These are phyloP conservation scores for Periconia sp. DNA, from an alignment of 2,329 filamentous ascomycete genomes.

Conservation along the genomic window DNA sequence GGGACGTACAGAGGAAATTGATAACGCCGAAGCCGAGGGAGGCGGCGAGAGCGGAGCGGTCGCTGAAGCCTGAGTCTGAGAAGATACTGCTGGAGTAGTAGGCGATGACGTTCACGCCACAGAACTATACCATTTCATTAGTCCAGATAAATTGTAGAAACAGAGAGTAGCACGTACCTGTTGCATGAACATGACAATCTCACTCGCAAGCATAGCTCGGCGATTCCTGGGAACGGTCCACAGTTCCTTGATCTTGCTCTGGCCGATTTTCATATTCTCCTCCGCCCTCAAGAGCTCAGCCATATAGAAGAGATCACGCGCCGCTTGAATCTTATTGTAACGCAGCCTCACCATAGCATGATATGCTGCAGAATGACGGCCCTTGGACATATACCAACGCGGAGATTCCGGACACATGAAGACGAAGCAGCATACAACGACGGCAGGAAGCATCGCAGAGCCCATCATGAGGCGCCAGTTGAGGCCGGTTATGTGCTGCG, in stretches of 20 bases:
- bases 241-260: conserved; percentile 35
- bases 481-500: conserved; percentile 22
- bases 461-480: conserved; percentile 39
- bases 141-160: background rate
- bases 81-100: conserved; percentile 61
- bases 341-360: conserved; percentile 60
- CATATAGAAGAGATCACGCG: conserved; percentile 61
- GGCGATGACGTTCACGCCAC: conserved; percentile 36
- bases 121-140: conserved; percentile 17
- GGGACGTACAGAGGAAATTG: conserved; percentile 23
- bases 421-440: conserved; percentile 32
- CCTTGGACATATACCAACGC: conserved; percentile 33
- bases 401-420: conserved; percentile 33
- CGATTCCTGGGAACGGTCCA: conserved; percentile 35
- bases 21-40: conserved; percentile 36
- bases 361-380: conserved; percentile 27
- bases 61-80: conserved; percentile 54
- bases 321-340: conserved; percentile 58
- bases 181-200: conserved; percentile 44
- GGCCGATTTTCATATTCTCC: conserved; percentile 40
- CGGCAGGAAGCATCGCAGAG: conserved; percentile 31
- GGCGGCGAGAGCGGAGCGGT: conserved; percentile 27
- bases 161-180: conserved; percentile 20
- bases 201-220: conserved; percentile 30
- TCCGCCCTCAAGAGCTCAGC: conserved; percentile 38